These are phyloP conservation scores for Apiotrichum sp. DNA, from an alignment of 1,284 basidiomycete species.

Conservation along the genomic window DNA sequence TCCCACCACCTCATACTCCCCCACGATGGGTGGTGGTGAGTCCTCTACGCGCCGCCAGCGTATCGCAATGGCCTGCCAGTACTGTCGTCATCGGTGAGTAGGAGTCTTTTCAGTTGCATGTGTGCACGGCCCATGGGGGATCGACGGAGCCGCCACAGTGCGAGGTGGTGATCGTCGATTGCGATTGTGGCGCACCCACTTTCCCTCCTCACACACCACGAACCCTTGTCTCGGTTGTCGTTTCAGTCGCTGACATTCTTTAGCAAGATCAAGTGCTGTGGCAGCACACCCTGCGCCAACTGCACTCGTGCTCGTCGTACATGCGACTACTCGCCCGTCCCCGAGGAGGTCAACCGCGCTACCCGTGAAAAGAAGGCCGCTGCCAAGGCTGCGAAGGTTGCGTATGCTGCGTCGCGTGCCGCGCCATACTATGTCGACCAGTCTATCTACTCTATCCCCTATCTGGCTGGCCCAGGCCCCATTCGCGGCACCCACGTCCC, in stretches of 20 bases:
- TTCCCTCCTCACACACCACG: too few species aligned
- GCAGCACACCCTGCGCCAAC: slow-evolving; percentile 42
- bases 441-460: slow-evolving; percentile 30
- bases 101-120: not conserved
- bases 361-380: slow-evolving; percentile 43
- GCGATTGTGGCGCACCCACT: too few species aligned
- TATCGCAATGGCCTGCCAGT: slow-evolving; percentile 44
- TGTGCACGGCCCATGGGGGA: too few species aligned
- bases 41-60: slow-evolving; percentile 33
- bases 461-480: slow-evolving; percentile 19
- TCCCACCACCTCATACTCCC: slow-evolving; percentile 5
- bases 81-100: slow-evolving; percentile 43
- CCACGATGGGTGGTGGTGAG: slow-evolving; percentile 19
- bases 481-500: slow-evolving; percentile 24
- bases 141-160: too few species aligned
- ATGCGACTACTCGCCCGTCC: slow-evolving; percentile 45
- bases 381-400: slow-evolving; percentile 33
- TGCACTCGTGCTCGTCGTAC: slow-evolving; percentile 40
- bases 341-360: slow-evolving; percentile 44
- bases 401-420: slow-evolving; percentile 20
- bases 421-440: slow-evolving; percentile 32
- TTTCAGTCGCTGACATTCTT: slow-evolving; percentile 3
- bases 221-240: not conserved
- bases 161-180: too few species aligned
- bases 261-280: slow-evolving; percentile 47